Percentiles rank a stretch among this genome's conserved stretches.
phyloP scores from a whole-genome alignment of 306 rosid species.

The Sesbania bispinosa region DNA sequence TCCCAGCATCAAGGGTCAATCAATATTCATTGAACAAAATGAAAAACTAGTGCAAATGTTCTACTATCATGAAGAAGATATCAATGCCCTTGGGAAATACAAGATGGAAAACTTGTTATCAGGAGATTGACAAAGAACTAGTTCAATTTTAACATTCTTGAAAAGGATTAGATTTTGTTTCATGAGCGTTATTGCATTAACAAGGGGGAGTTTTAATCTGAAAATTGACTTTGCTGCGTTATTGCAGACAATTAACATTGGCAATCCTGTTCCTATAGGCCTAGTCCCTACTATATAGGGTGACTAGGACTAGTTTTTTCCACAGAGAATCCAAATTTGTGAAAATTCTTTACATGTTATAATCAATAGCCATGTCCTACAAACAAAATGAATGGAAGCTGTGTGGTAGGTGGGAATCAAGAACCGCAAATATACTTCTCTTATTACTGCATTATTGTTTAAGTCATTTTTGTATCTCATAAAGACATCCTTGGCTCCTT shows the following conservation, averaged over 20 bases:
- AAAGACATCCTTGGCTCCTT: neutral
- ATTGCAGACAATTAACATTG: constrained; percentile 30
- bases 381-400: constrained; percentile 38
- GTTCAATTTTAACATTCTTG: constrained; percentile 14
- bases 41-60: neutral
- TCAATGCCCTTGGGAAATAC: neutral
- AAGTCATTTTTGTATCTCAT: constrained; percentile 13
- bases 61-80: neutral
- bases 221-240: constrained; percentile 5
- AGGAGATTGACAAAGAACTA: neutral
- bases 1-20: constrained; percentile 22
- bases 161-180: constrained; percentile 22
- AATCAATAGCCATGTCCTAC: constrained; percentile 30
- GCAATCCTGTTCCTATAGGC: constrained; percentile 21
- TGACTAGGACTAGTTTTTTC: constrained; percentile 25
- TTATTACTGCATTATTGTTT: constrained; percentile 31
- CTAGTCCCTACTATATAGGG: constrained; percentile 13
- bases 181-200: constrained; percentile 18
- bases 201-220: neutral
- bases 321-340: constrained; percentile 27
- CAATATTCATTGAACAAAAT: constrained; percentile 6
- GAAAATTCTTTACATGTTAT: constrained; percentile 20
- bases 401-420: constrained; percentile 45
- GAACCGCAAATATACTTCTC: constrained; percentile 29
- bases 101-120: neutral